Evolutionary conservation across 108 stramenopile genomes (phyloP), one percentile per base, ranked within the genome.

Genomic region (Chaetoceros muelleri): DNA sequence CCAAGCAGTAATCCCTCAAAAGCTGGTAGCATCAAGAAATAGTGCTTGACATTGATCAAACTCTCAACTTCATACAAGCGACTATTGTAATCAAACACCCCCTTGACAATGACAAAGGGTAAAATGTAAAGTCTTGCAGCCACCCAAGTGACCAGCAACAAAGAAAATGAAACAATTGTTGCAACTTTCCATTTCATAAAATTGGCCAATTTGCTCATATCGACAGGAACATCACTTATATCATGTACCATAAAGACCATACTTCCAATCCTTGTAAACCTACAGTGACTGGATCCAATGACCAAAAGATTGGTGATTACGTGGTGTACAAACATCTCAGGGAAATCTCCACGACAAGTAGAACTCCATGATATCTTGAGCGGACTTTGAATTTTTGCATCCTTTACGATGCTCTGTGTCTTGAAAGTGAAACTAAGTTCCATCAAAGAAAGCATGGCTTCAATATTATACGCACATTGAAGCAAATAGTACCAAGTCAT

Each of bases 281-380:
- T 48, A 28, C 57, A 78, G 40, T 59, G 65, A 13, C 61, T 62
- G 24, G 66, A 68, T 20, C 60, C 31, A 44, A 72, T 59, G 21
- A 73, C 59, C 16, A 78, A 58, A 18, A 49, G 7, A 52, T 78
- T 74, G 2, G 77, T 78, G 7, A 74, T 65, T 3, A 78, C 3
- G 52, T 78, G 77, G 62, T 78, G 77, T 18, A 63, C 66, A 51
- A 74, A 62, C 77, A 78, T 78, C 28, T 78, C 77, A 19, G 70
- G 66, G 58, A 74, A 78, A 40, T 78, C 77, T 0, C 77, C 77
- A 0, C 77, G 73, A 28, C 60, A 26, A 7, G 70, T 59, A 1
- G 63, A 18, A 27, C 60, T 57, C 71, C 71, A 76, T 26, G 50
- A 51, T 30, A 76, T 29, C 46, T 55, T 54, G 47, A 76, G 60